A percentile compares a stretch with the other conserved stretches of the same genome.
Conservation (phyloP, 2,329 filamentous ascomycete genomes). For the Anthostomella pinea region DNA sequence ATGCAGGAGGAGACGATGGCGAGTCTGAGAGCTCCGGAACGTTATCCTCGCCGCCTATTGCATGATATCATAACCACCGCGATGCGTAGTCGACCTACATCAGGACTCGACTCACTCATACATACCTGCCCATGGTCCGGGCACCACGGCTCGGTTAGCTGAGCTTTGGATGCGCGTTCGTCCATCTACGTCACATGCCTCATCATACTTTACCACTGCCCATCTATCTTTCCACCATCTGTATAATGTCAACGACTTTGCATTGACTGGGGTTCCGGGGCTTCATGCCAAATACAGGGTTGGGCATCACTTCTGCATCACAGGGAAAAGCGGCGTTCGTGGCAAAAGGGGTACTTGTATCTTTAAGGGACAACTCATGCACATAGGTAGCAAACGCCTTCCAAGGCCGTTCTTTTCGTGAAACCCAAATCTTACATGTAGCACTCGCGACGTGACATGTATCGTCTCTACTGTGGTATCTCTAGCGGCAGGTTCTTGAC, state of each 20-base stretch:
- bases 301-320: constrained; percentile 23
- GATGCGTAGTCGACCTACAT: constrained; percentile 2
- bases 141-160: too few species aligned
- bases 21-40: constrained; percentile 57
- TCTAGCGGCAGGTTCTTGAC: constrained; percentile 2
- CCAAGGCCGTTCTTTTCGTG: too few species aligned
- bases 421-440: neutral
- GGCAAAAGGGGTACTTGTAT: constrained; percentile 18
- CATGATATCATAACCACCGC: constrained; percentile 15
- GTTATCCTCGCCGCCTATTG: constrained; percentile 50
- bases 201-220: constrained; percentile 3
- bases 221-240: constrained; percentile 16
- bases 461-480: constrained; percentile 7
- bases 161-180: neutral
- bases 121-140: too few species aligned
- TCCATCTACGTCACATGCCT: neutral
- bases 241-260: constrained; percentile 25
- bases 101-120: too few species aligned
- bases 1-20: constrained; percentile 38
- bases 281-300: constrained; percentile 17
- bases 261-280: constrained; percentile 25
- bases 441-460: neutral
- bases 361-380: constrained; percentile 18
- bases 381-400: constrained; percentile 25
- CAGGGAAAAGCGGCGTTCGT: constrained; percentile 19